phyloP scores from a whole-genome alignment of 495 filamentous ascomycete genomes.

The Viridothelium virens region DNA sequence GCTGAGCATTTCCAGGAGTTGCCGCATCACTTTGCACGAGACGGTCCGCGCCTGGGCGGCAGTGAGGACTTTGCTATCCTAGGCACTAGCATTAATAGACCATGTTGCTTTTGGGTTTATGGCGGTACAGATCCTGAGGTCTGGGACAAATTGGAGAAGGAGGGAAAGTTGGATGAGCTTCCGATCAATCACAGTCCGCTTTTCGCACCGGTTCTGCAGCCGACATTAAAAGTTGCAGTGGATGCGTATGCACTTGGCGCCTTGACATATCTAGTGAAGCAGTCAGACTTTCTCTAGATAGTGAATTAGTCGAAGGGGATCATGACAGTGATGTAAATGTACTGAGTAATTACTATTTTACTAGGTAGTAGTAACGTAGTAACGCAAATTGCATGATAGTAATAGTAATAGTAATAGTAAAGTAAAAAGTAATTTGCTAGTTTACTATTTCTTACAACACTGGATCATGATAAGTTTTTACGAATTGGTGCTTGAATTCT shows the following conservation, averaged over 20 bases:
- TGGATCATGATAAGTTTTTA: too few relatives aligned
- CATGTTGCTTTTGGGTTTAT: constrained; percentile 51
- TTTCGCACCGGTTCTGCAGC: constrained; percentile 54
- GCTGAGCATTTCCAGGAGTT: constrained; percentile 38
- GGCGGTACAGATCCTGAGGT: constrained; percentile 43
- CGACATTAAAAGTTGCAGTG: constrained; percentile 48
- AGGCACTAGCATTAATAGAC: constrained; percentile 44
- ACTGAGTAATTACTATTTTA: too few relatives aligned
- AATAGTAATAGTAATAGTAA: too few relatives aligned
- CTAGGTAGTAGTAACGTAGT: too few relatives aligned
- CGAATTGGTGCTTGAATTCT: too few relatives aligned
- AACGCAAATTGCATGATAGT: too few relatives aligned
- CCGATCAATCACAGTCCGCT: constrained; percentile 50
- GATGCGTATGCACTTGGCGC: constrained; percentile 51
- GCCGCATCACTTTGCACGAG: constrained; percentile 19
- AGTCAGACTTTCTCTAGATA: too few relatives aligned
- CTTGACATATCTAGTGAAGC: constrained; percentile 33
- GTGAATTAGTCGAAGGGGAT: too few relatives aligned
- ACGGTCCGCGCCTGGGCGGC: constrained; percentile 26
- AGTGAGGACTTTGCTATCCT: constrained; percentile 54
- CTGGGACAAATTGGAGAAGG: constrained; percentile 45
- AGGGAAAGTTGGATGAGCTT: constrained; percentile 36
- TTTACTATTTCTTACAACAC: too few relatives aligned
- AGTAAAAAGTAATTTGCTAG: too few relatives aligned
- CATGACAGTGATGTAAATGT: too few relatives aligned